Base-by-base conservation (phyloP, 2,329 filamentous ascomycete genomes). In the Dothistroma septosporum region DNA sequence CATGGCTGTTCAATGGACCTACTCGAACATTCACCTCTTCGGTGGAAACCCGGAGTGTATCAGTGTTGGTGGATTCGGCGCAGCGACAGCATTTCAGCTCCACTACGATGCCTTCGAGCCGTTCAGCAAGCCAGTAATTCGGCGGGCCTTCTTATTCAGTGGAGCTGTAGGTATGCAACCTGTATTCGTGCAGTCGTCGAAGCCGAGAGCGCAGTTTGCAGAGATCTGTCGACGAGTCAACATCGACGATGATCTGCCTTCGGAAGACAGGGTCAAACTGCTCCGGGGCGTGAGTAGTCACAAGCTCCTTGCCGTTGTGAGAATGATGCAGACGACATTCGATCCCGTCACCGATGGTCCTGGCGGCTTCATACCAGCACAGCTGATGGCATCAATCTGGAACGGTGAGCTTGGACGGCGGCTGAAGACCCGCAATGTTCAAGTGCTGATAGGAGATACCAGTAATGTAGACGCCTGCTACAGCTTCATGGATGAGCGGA, bases 1-100 rank as follows among this genome's bases (percentile, higher is more conserved):
- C 8, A 69, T 79, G 32, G 82, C 82, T 1, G 72, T 84, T 6
- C 80, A 84, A 67, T 85, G 82, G 82, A 82, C 79, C 3, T 75
- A 76, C 61, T 76, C 80, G 47, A 79, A 82, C 60, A 77, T 82
- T 55, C 72, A 69, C 47, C 76, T 79, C 21, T 83, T 84, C 59
- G 80, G 79, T 0, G 82, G 82, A 2, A 75, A 83, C 67, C 68
- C 76, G 0, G 70, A 73, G 4, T 80, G 81, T 58, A 81, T 84
- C 58, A 83, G 80, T 0, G 74, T 84, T 16, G 78, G 74, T 1
- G 82, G 82, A 7, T 58, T 49, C 35, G 64, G 64, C 8, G 48
- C 52, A 14, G 55, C 61, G 16, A 59, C 61, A 10, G 64, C 64
- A 12, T 57, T 55, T n/a, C 64, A 65, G 48, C 41, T 65, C 7